Evolutionary conservation across 2,329 filamentous ascomycete species (phyloP).

Genomic region (Penicillium sumatraense): DNA sequence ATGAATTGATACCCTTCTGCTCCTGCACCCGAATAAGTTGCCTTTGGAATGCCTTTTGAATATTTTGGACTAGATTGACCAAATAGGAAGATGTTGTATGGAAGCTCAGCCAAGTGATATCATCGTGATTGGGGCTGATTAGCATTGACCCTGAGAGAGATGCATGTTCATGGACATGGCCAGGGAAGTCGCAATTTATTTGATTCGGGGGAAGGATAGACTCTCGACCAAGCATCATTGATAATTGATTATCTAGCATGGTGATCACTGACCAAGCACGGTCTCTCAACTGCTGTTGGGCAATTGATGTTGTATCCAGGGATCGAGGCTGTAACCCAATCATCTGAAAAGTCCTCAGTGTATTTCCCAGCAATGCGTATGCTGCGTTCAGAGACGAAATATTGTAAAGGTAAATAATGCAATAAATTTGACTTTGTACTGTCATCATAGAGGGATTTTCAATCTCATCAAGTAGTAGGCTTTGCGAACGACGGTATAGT

Average conservation of each 20-base stretch:
- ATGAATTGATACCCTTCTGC: conserved; percentile 12
- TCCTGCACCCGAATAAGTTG: conserved; percentile 10
- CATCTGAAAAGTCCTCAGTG: conserved; percentile 52
- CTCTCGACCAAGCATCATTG: conserved; percentile 53
- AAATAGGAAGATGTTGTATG: conserved; percentile 39
- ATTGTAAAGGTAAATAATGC: conserved; percentile 51
- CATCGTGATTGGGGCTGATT: conserved; percentile 31
- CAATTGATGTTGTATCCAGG: conserved; percentile 28
- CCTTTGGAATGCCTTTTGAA: conserved; percentile 43
- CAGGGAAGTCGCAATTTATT: conserved; percentile 35
- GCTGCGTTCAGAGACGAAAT: conserved; percentile 55
- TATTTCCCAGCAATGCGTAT: conserved; percentile 45
- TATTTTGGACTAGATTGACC: conserved; percentile 32
- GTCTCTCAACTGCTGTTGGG: conserved; percentile 51
- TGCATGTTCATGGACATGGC: conserved; percentile 32
- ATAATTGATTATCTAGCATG: conserved; percentile 52
- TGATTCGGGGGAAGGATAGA: conserved; percentile 38
- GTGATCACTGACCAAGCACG: conserved; percentile 59
- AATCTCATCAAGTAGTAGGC: conserved; percentile 49
- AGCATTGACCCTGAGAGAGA: conserved; percentile 36
- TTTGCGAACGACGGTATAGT: conserved; percentile 54
- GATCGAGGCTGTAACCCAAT: conserved; percentile 56
- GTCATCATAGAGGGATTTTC: conserved; percentile 55
- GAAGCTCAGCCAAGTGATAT: conserved; percentile 47
- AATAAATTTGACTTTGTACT: conserved; percentile 55